Evolutionary conservation across 1,284 basidiomycete genomes (phyloP), one percentile per base, ranked within the genome.

Genomic region (Tilletia indica): DNA sequence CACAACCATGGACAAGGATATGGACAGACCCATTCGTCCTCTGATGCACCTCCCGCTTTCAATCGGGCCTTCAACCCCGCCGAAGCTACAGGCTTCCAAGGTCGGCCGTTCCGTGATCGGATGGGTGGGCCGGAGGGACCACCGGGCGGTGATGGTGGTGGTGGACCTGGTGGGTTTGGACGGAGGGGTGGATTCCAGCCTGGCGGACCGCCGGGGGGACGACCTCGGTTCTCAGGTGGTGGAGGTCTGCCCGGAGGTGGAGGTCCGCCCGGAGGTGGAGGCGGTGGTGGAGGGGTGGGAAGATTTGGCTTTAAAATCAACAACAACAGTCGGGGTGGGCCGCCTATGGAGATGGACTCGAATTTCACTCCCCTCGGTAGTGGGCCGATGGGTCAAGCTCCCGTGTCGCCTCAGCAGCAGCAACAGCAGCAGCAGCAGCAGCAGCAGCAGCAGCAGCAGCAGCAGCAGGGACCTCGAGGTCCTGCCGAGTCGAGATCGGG

Each of bases 51-150:
- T 42, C n/a, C 58, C 34, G 19, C 31, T 21, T 64, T 36, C 11
- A 64, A 64, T 21, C 42, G 61, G 61, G 61, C n/a, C 16, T 14
- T 64, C 61, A 42, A 64, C 38, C 61, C 61, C 14, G 61, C 61
- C 34, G 61, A 64, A 58, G 21, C 56, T 11, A n/a, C 16, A 31
- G 56, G 56, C 14, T 58, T 58, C 11, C 21, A 25, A 31, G 2
- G 34, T 58, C 56, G 56, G 3, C 56, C 56, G 21, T 58, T 25
- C 21, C 3, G 34, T 34, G 56, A 25, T 6, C 56, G 36, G 34
- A 34, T 12, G 16, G 12, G 36, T 4, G 34, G 38, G 34, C 36
- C 36, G 31, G 34, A 3, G 5, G n/a, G 58, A 4, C 25, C 25
- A 2, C 25, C 25, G 4, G 58, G 58, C 34, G 58, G 58, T n/a